A percentile compares a stretch with the other conserved stretches of the same genome.
These are phyloP conservation scores for Cadophora luteo-olivacea DNA, from an alignment of 2,329 filamentous ascomycete species.

Conservation along the genomic window DNA sequence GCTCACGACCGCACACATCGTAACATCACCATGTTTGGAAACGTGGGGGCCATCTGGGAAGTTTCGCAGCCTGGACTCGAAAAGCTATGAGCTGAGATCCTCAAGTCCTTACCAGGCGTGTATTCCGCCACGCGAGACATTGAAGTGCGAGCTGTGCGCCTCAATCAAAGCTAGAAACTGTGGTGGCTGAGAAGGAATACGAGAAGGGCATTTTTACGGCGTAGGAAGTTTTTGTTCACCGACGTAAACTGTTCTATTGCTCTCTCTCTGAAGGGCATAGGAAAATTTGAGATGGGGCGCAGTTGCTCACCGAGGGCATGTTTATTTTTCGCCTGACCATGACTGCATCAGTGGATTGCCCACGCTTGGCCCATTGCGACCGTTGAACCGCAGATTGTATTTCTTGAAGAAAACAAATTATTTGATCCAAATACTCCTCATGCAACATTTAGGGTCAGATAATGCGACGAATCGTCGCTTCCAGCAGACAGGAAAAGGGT, in stretches of 20 bases:
- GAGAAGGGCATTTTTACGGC: neutral
- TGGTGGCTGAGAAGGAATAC: neutral
- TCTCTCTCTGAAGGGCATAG: neutral
- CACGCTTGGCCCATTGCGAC: too few relatives aligned
- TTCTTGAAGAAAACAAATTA: neutral
- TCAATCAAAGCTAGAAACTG: neutral
- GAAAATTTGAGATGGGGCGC: neutral
- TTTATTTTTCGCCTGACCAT: neutral
- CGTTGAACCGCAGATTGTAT: too few relatives aligned
- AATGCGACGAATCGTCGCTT: neutral
- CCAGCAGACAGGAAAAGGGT: neutral
- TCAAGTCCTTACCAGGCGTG: neutral
- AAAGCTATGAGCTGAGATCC: neutral
- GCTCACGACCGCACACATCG: neutral
- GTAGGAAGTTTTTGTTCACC: neutral
- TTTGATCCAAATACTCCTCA: neutral
- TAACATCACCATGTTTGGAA: too few relatives aligned
- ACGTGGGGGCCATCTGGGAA: neutral
- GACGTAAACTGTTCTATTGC: neutral
- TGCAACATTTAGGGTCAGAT: neutral
- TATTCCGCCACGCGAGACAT: neutral
- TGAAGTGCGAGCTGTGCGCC: neutral
- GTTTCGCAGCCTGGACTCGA: neutral
- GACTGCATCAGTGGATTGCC: too few relatives aligned
- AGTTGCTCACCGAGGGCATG: neutral